Evolutionary conservation across 768 basidiomycete genomes (phyloP).

Genomic region (Leccinum sublutescens): DNA sequence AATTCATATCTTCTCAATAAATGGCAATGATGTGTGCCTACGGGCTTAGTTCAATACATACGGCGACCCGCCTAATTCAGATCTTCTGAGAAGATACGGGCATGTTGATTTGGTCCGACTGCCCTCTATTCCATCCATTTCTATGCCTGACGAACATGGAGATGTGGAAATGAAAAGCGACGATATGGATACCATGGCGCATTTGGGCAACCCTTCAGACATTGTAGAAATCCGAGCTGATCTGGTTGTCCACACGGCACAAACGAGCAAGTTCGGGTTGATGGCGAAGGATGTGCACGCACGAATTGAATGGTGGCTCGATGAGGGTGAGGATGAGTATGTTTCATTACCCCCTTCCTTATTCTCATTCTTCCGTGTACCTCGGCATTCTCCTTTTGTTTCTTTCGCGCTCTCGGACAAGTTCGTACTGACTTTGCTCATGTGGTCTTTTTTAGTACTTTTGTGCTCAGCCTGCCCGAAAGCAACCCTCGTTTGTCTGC

Average conservation of each 20-base stretch:
- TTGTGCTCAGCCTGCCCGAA: conserved; percentile 8
- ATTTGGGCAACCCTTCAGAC: conserved; percentile 73
- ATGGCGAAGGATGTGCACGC: conserved; percentile 13
- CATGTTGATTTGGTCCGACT: conserved; percentile 79
- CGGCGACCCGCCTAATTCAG: conserved; percentile 88
- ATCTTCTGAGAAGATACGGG: conserved; percentile 91
- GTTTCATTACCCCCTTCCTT: neutral
- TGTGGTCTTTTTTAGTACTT: conserved; percentile 6
- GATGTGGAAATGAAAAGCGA: conserved; percentile 13
- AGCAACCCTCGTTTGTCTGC: conserved; percentile 57
- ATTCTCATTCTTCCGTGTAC: neutral
- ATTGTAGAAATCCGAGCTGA: conserved; percentile 78
- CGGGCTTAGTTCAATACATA: conserved; percentile 89
- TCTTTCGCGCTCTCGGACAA: neutral
- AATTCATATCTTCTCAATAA: neutral
- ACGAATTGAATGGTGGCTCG: conserved; percentile 92
- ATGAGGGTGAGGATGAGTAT: conserved; percentile 88
- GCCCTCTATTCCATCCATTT: conserved; percentile 30
- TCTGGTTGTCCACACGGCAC: conserved; percentile 49
- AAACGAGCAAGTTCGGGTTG: conserved; percentile 4
- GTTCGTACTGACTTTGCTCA: neutral
- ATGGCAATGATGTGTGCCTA: neutral
- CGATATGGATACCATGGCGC: conserved; percentile 19
- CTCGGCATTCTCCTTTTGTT: neutral
- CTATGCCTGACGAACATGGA: neutral